Evolutionary conservation across 2,329 filamentous ascomycete species (phyloP), one percentile per base, ranked within the genome.

Genomic region (Claviceps africana): DNA sequence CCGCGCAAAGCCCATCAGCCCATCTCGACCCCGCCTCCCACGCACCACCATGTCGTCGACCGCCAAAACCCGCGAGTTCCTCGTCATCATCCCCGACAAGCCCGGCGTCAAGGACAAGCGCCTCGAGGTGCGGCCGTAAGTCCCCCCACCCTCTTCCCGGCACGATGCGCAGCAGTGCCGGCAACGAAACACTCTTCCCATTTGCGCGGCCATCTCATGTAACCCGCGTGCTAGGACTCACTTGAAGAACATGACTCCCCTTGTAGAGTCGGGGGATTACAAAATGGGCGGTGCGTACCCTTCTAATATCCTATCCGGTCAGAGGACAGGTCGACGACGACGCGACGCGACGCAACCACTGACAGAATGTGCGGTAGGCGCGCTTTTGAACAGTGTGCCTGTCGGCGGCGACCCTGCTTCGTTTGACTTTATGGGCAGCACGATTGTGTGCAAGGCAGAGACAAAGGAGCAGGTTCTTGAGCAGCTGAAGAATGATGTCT

Each of bases 391-490:
- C 43, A 75, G 79, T 9, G 73, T 85, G 37, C 83, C 86, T 35
- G 72, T 77, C 6, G 78, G 84, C 53, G 75, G 83, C 25, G 70
- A 77, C 50, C 65, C 74, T 10, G 67, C 70, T 4, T 77, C 75
- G 21, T 77, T 80, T 44, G 81, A 85, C 63, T 88, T 93, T 70
- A 79, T 80, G 56, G 88, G 88, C 43, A 88, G 83, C 64, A 79
- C 82, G 19, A 70, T 93, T 61, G 72, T 94, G 30, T 72, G 79
- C 40, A 66, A 78, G 31, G 88, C 85, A 8, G 76, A 79, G 56
- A 82, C 76, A 9, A 80, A 77, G 60, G 84, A 89, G 57, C 84
- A 88, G 64, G 79, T 87, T 2, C 64, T 83, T 42, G 76, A 84
- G 59, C 62, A 77, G 50, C 65, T 95, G 47, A 78, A 77, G 65